phyloP scores from a whole-genome alignment of 169 alveolate genomes.

The Babesia caballi region DNA sequence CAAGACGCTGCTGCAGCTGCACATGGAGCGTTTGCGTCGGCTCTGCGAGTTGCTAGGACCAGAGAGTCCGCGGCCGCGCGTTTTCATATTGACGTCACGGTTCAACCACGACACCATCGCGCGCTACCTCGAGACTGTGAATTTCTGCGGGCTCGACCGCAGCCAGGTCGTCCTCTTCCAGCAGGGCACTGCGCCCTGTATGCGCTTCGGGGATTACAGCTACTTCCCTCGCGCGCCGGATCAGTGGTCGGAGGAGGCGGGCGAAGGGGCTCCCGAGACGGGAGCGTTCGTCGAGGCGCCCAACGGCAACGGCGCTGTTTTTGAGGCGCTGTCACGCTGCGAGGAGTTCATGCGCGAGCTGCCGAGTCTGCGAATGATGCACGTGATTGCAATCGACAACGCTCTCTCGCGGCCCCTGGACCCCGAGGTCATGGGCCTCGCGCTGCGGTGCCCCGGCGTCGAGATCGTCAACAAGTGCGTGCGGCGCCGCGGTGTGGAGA shows the following conservation, averaged over 20 bases:
- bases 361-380: slow-evolving; percentile 11
- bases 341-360: slow-evolving; percentile 23
- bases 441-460: slow-evolving; percentile 22
- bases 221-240: not conserved
- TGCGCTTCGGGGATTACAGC: not conserved
- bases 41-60: slow-evolving; percentile 27
- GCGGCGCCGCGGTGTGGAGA: slow-evolving; percentile 20
- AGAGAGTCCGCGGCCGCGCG: slow-evolving; percentile 16
- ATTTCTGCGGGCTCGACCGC: slow-evolving; percentile 61
- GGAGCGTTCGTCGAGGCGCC: slow-evolving; percentile 19
- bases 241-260: too few relatives aligned
- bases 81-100: slow-evolving; percentile 69
- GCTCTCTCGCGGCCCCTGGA: slow-evolving; percentile 52
- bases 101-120: slow-evolving; percentile 59
- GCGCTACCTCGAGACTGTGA: slow-evolving; percentile 48
- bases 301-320: slow-evolving; percentile 73
- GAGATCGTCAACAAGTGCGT: slow-evolving; percentile 59
- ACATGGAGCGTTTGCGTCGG: slow-evolving; percentile 59
- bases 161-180: slow-evolving; percentile 45
- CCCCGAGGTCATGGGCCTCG: slow-evolving; percentile 48
- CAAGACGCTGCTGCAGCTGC: slow-evolving; percentile 70
- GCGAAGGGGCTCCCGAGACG: not conserved
- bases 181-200: slow-evolving; percentile 63
- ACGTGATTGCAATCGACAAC: slow-evolving; percentile 60
- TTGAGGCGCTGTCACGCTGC: slow-evolving; percentile 57